Conservation (phyloP, 2,329 filamentous ascomycete species). For the Trichophyton simii region DNA sequence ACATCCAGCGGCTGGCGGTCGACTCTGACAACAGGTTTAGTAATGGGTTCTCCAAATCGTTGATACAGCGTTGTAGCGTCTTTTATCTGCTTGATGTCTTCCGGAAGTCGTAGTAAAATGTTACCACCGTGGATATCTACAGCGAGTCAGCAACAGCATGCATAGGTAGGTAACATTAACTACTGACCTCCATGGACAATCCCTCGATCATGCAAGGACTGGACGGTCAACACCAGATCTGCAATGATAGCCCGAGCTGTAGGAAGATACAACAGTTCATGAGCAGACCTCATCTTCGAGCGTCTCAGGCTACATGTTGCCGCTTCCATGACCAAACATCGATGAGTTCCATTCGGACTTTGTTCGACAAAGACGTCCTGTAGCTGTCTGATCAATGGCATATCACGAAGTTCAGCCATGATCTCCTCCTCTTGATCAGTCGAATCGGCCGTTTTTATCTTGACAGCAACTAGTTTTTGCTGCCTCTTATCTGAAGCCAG, state of each 20-base stretch:
- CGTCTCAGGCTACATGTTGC: slow-evolving; percentile 13
- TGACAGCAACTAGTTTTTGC: slow-evolving; percentile 11
- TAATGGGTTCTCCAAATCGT: slow-evolving; percentile 11
- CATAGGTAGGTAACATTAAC: slow-evolving; percentile 1
- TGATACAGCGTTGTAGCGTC: slow-evolving; percentile 11
- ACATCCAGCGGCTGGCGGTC: slow-evolving; percentile 10
- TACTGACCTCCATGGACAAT: slow-evolving; percentile 13
- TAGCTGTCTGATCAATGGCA: slow-evolving; percentile 11
- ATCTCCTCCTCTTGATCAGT: slow-evolving; percentile 9
- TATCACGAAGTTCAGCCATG: slow-evolving; percentile 9
- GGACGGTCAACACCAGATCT: slow-evolving; percentile 10
- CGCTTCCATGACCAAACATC: slow-evolving; percentile 12
- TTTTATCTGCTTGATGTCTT: slow-evolving; percentile 8
- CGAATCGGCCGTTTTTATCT: slow-evolving; percentile 11
- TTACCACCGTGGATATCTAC: slow-evolving; percentile 13
- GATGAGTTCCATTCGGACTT: slow-evolving; percentile 12
- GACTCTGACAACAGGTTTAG: slow-evolving; percentile 11
- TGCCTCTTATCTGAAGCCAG: slow-evolving; percentile 11
- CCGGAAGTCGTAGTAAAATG: slow-evolving; percentile 12
- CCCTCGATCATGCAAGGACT: slow-evolving; percentile 11
- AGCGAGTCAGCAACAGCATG: slow-evolving; percentile 3
- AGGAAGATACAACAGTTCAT: slow-evolving; percentile 11
- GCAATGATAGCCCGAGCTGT: slow-evolving; percentile 10
- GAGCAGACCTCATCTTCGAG: slow-evolving; percentile 9
- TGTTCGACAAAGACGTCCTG: slow-evolving; percentile 10